Base-by-base conservation (phyloP, 352 stramenopile genomes). In the Elongisporangium senticosum region DNA sequence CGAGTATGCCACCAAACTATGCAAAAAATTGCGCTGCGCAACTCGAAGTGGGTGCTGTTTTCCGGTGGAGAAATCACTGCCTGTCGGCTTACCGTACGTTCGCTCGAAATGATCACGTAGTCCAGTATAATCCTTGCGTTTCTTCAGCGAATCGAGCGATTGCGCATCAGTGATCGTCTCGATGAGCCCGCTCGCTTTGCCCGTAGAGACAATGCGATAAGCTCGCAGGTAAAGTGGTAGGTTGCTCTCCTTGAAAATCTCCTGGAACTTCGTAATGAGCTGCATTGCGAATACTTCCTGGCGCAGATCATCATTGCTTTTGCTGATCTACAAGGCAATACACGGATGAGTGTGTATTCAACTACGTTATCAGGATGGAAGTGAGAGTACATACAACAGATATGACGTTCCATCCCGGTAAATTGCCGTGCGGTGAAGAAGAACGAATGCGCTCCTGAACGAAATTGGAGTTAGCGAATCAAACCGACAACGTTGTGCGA, bases 201-300 rank as follows among this genome's bases (percentile, higher is more conserved):
- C 84, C 8, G 96, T 98, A 4, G 90, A 94, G 17, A 98, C 79
- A 61, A 99, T 98, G 15, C 90, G 75, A 71, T 98, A 99, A 1
- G 93, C 87, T 22, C 91, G 78, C 24, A 98, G 65, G 83, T 88
- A 98, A n/a, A 98, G 67, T n/a, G 93, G 81, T 6, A 99, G 58
- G 10, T 87, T 76, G n/a, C 81, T 87, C 57, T 89, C 89, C 49
- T 83, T 61, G 64, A 98, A 98, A 59, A 97, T 97, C 59, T 94
- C 85, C 28, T 92, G 77, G 62, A 96, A 98, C 33, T 97, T 86
- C 20, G 85, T 79, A 63, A 99, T 98, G 0, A 99, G 72, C 65
- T 98, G 93, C 82, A 98, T 95, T 3, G 94, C 88, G 71, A 98
- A 98, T 13, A 96, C 89, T 65, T 99, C 96, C 66, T 99, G 96